Percentiles rank a stretch among this genome's conserved stretches.
Conservation (phyloP, 345 rosid genomes). For the Moringa oleifera region DNA sequence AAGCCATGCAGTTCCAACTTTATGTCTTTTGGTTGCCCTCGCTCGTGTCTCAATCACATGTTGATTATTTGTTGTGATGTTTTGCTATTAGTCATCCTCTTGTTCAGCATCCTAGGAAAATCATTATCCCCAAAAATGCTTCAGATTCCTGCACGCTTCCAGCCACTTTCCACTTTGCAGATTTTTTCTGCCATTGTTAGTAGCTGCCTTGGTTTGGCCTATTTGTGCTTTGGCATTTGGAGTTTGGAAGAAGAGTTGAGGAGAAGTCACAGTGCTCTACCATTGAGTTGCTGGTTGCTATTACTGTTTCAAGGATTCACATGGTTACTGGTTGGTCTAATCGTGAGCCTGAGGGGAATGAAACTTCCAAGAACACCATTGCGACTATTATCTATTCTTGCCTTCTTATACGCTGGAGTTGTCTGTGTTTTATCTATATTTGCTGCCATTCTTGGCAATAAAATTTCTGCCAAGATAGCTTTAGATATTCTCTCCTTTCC, state of each 20-base stretch:
- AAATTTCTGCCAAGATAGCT: conserved; percentile 18
- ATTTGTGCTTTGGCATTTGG: conserved; percentile 55
- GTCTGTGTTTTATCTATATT: conserved; percentile 39
- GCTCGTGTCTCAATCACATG: conserved; percentile 46
- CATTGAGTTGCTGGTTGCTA: conserved; percentile 45
- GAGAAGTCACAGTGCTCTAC: conserved; percentile 30
- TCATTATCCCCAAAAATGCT: conserved; percentile 26
- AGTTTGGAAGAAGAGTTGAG: conserved; percentile 47
- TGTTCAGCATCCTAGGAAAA: conserved; percentile 39
- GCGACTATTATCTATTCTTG: conserved; percentile 43
- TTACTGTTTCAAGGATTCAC: conserved; percentile 57
- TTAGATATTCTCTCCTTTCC: conserved; percentile 55
- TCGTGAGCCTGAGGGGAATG: conserved; percentile 37
- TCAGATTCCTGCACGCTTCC: conserved; percentile 19
- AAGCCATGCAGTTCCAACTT: conserved; percentile 18
- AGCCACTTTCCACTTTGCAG: conserved; percentile 31
- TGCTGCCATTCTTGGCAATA: conserved; percentile 25
- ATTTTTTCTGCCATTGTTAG: conserved; percentile 45
- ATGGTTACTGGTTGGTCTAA: conserved; percentile 51
- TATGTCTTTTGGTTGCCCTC: conserved; percentile 23
- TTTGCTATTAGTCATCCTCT: conserved; percentile 42
- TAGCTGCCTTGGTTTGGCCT: conserved; percentile 53
- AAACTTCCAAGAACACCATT: conserved; percentile 27
- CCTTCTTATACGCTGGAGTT: conserved; percentile 43
- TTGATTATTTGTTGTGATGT: conserved; percentile 46